phyloP scores from a whole-genome alignment of 805 yeast genomes.

The Teunomyces kruisii region DNA sequence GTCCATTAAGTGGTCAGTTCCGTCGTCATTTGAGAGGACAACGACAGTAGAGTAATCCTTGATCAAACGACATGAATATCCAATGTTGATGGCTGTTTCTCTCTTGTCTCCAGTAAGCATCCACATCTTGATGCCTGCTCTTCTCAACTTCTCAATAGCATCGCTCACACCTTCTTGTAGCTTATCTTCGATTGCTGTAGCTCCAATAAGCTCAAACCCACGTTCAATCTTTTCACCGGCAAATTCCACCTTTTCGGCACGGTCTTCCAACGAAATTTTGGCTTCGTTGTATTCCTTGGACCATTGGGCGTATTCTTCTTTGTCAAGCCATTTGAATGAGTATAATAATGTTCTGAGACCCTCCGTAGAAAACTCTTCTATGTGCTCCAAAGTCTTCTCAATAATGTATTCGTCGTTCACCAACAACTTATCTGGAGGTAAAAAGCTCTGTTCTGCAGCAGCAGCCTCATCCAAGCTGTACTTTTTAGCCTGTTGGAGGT shows the following conservation, averaged over 20 bases:
- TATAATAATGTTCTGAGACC: conserved; percentile 90
- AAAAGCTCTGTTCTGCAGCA: background rate
- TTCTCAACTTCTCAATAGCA: conserved; percentile 83
- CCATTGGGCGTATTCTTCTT: conserved; percentile 66
- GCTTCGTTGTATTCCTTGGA: conserved; percentile 67
- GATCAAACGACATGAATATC: conserved; percentile 89
- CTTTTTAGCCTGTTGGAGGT: conserved; percentile 55
- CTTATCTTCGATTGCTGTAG: conserved; percentile 96
- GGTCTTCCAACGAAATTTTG: conserved; percentile 66
- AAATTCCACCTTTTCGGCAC: conserved; percentile 64
- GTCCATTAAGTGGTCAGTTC: conserved; percentile 57
- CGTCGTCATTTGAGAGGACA: conserved; percentile 51
- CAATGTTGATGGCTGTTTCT: conserved; percentile 97
- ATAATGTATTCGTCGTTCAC: conserved; percentile 73
- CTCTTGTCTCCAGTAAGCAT: conserved; percentile 98
- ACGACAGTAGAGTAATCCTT: conserved; percentile 91
- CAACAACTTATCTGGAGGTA: conserved; percentile 54
- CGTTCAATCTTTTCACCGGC: conserved; percentile 74
- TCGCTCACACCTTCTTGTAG: conserved; percentile 97
- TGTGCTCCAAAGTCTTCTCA: conserved; percentile 83
- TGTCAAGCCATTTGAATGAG: conserved; percentile 70
- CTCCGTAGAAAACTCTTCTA: conserved; percentile 92
- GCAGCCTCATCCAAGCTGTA: conserved; percentile 38
- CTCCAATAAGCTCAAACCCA: conserved; percentile 74
- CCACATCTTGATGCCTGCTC: conserved; percentile 96